Conservation (phyloP, 306 rosid species). For the Prunus kanzakura region DNA sequence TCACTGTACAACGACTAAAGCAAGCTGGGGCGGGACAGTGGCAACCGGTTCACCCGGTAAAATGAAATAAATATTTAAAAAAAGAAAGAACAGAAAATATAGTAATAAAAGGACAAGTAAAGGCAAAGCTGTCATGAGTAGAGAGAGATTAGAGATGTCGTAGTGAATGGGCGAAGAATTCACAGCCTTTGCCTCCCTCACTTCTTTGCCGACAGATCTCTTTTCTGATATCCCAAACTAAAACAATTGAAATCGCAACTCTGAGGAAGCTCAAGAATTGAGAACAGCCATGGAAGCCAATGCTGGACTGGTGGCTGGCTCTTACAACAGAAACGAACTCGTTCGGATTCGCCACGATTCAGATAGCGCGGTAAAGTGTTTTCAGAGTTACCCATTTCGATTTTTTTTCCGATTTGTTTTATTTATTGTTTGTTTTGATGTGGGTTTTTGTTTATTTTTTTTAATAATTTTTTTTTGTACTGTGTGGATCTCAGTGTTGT, state of each 20-base stretch:
- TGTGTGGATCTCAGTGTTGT: constrained; percentile 26
- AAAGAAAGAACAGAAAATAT: neutral
- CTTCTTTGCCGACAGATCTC: neutral
- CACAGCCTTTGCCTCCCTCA: constrained; percentile 4
- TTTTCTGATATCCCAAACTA: neutral
- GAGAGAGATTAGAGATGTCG: constrained; percentile 41
- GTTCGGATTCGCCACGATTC: constrained; percentile 95
- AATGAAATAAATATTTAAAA: neutral
- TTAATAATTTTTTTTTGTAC: neutral
- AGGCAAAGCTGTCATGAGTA: constrained; percentile 8
- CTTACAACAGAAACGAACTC: constrained; percentile 90
- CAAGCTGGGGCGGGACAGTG: constrained; percentile 5
- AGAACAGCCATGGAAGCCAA: constrained; percentile 64
- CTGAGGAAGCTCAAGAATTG: constrained; percentile 15
- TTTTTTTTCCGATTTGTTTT: neutral
- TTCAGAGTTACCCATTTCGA: constrained; percentile 6
- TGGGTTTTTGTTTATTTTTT: neutral
- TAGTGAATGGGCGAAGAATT: constrained; percentile 59
- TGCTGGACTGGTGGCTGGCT: constrained; percentile 94
- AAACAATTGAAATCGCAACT: neutral
- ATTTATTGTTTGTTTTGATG: neutral
- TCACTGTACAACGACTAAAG: neutral
- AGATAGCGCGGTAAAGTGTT: constrained; percentile 68
- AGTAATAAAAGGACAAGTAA: constrained; percentile 7
- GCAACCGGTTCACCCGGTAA: constrained; percentile 41